Conservation (phyloP, 108 stramenopile species). For the Skeletonema menzelii region DNA sequence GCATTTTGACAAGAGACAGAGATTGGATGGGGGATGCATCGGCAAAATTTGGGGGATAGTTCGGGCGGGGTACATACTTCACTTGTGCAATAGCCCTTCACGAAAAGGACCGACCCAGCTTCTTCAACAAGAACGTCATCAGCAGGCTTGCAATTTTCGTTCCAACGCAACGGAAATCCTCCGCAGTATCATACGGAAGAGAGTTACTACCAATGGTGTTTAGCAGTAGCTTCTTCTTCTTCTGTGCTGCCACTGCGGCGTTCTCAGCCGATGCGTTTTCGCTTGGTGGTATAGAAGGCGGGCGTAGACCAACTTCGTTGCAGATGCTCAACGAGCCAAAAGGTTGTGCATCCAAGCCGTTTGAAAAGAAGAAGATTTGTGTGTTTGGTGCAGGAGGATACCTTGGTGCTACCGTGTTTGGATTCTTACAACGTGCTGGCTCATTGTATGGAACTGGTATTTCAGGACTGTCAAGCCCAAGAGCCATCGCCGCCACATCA, state of each 20-base stretch:
- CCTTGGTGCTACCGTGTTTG: conserved; percentile 67
- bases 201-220: background rate
- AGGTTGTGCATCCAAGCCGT: conserved; percentile 68
- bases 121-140: too few species aligned
- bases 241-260: background rate
- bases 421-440: conserved; percentile 76
- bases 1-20: too few species aligned
- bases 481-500: conserved; percentile 62
- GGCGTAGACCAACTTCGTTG: background rate
- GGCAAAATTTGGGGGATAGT: too few species aligned
- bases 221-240: background rate
- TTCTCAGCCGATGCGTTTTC: background rate
- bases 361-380: conserved; percentile 70
- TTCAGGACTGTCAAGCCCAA: conserved; percentile 43
- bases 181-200: too few species aligned
- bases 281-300: background rate
- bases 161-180: too few species aligned
- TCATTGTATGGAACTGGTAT: conserved; percentile 81
- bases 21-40: too few species aligned
- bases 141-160: too few species aligned
- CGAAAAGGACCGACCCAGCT: too few species aligned
- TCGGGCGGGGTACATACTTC: too few species aligned
- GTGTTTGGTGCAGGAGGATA: conserved; percentile 82
- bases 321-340: conserved; percentile 30
- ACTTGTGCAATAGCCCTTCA: too few species aligned